These are phyloP conservation scores for Zymoseptoria brevis DNA, from an alignment of 2,329 filamentous ascomycete genomes.

Conservation along the genomic window DNA sequence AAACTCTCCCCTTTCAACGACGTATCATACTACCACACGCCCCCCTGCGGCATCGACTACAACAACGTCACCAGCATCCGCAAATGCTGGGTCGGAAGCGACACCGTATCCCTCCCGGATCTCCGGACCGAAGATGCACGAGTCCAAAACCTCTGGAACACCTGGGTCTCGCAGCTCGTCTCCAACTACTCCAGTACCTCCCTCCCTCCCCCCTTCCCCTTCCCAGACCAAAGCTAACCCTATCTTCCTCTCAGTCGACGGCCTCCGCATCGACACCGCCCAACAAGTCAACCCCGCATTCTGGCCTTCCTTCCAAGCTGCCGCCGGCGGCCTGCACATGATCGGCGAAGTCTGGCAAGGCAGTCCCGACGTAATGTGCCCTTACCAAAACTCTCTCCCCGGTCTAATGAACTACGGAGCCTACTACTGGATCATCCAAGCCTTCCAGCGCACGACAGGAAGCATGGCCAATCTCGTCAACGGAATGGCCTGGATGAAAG, in stretches of 20 bases:
- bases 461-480: slow-evolving; percentile 31
- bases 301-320: slow-evolving; percentile 30
- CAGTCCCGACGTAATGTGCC: slow-evolving; percentile 29
- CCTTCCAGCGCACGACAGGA: slow-evolving; percentile 29
- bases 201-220: background rate
- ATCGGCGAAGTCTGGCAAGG: slow-evolving; percentile 39
- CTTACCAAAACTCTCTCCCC: slow-evolving; percentile 35
- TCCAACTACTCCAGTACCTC: slow-evolving; percentile 45
- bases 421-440: slow-evolving; percentile 29
- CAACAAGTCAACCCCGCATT: slow-evolving; percentile 37
- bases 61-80: slow-evolving; percentile 32
- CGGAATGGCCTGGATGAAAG: slow-evolving; percentile 21
- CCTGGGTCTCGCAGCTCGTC: slow-evolving; percentile 53
- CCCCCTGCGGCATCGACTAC: slow-evolving; percentile 51
- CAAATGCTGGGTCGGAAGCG: slow-evolving; percentile 47
- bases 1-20: slow-evolving; percentile 35
- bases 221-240: background rate
- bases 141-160: slow-evolving; percentile 45
- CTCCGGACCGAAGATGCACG: slow-evolving; percentile 46
- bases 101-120: slow-evolving; percentile 50
- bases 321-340: slow-evolving; percentile 29
- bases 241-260: slow-evolving; percentile 35
- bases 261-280: slow-evolving; percentile 42
- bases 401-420: slow-evolving; percentile 42
- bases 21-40: slow-evolving; percentile 40